phyloP scores from a whole-genome alignment of 2,329 filamentous ascomycete species.

The Xylariaceae sp. region DNA sequence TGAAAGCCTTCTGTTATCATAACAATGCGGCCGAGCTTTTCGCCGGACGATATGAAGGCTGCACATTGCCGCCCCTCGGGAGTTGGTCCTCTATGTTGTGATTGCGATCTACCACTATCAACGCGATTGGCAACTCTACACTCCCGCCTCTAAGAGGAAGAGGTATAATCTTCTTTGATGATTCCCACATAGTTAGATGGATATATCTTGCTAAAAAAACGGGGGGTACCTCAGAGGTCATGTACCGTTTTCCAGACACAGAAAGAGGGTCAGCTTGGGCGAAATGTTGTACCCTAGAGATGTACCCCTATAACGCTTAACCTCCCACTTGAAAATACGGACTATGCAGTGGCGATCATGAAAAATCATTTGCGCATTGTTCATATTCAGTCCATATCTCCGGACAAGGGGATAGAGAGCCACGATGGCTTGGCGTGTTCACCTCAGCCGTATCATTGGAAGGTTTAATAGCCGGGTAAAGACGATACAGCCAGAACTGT shows the following conservation, averaged over 20 bases:
- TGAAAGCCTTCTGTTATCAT: background rate
- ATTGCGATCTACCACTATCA: constrained; percentile 1
- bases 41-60: background rate
- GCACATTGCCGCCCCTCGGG: background rate
- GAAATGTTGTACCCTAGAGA: background rate
- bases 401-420: constrained; percentile 14
- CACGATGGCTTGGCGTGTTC: constrained; percentile 33
- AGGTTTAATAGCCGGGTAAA: constrained; percentile 42
- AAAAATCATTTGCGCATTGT: background rate
- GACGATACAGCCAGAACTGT: constrained; percentile 40
- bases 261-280: background rate
- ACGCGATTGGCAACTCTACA: background rate
- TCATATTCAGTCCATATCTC: constrained; percentile 11
- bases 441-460: constrained; percentile 38
- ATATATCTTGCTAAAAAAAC: background rate
- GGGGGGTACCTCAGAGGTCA: background rate
- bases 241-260: background rate
- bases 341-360: background rate
- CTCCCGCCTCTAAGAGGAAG: background rate
- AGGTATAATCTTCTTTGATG: background rate
- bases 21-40: constrained; percentile 18
- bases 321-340: constrained; percentile 9
- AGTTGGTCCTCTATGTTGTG: background rate
- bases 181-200: constrained; percentile 3
- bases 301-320: constrained; percentile 1